A percentile compares a stretch with the other conserved stretches of the same genome.
These are phyloP conservation scores for Jackrogersella multiformis DNA, from an alignment of 495 filamentous ascomycete genomes.

Conservation along the genomic window DNA sequence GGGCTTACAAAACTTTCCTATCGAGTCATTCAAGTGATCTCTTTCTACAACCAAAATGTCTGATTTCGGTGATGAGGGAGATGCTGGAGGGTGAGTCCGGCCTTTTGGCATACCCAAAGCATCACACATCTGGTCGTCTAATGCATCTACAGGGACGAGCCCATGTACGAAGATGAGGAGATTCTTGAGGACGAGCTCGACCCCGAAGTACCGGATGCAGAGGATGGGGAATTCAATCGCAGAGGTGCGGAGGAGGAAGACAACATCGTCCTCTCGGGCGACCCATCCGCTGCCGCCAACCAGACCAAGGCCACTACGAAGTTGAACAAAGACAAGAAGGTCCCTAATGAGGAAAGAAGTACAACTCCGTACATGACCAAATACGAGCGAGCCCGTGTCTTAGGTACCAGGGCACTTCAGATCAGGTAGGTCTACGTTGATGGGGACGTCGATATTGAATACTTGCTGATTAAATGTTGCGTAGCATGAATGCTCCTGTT, in stretches of 20 bases:
- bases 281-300: slow-evolving; percentile 74
- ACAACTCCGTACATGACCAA: slow-evolving; percentile 99
- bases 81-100: slow-evolving; percentile 58
- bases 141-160: slow-evolving; percentile 59
- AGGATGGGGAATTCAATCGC: slow-evolving; percentile 63
- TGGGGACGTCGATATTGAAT: background rate
- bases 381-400: slow-evolving; percentile 92
- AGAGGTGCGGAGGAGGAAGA: slow-evolving; percentile 57
- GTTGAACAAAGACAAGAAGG: slow-evolving; percentile 84
- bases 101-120: background rate
- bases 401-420: slow-evolving; percentile 92
- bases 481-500: slow-evolving; percentile 96
- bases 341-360: slow-evolving; percentile 84
- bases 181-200: slow-evolving; percentile 55
- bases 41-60: slow-evolving; percentile 69
- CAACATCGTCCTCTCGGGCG: slow-evolving; percentile 75
- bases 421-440: slow-evolving; percentile 74
- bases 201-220: slow-evolving; percentile 67
- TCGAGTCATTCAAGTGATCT: slow-evolving; percentile 16
- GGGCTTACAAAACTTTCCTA: slow-evolving; percentile 10
- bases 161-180: slow-evolving; percentile 59
- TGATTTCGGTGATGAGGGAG: slow-evolving; percentile 80
- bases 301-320: slow-evolving; percentile 54
- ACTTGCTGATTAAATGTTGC: slow-evolving; percentile 18
- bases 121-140: too few species aligned